Conservation (phyloP, 2,329 filamentous ascomycete genomes). For the Fusarium cyanostomum region DNA sequence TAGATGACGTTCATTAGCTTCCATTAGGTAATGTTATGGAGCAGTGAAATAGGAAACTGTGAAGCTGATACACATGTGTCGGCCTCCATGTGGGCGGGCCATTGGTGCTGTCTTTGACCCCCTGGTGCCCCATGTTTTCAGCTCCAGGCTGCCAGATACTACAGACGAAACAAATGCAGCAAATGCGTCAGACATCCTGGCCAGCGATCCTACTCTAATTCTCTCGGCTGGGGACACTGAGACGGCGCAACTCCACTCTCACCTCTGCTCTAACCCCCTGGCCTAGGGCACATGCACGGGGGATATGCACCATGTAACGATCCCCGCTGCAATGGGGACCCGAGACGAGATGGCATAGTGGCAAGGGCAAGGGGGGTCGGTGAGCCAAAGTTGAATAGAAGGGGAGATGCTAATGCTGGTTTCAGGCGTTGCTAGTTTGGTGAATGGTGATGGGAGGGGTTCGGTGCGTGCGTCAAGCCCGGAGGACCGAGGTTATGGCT, state of each 20-base stretch:
- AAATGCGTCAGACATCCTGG: constrained; percentile 1
- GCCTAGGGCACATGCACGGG: not conserved
- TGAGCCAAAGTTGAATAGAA: constrained; percentile 12
- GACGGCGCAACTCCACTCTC: too few relatives aligned
- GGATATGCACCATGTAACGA: constrained; percentile 20
- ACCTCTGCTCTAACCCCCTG: too few relatives aligned
- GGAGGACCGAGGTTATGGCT: constrained; percentile 4
- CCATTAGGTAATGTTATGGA: too few relatives aligned
- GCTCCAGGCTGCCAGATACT: not conserved
- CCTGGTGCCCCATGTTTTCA: constrained; percentile 6
- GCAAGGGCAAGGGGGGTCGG: constrained; percentile 1
- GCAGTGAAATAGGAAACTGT: too few relatives aligned
- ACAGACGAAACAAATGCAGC: not conserved
- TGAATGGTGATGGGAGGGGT: not conserved
- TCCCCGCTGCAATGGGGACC: too few relatives aligned
- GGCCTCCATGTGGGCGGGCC: too few relatives aligned
- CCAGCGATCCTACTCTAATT: constrained; percentile 14
- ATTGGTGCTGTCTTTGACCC: too few relatives aligned
- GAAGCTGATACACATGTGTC: too few relatives aligned
- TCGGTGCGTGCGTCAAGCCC: not conserved
- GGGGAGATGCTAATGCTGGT: constrained; percentile 13
- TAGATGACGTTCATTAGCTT: too few relatives aligned
- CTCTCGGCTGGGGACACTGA: constrained; percentile 21
- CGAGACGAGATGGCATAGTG: too few relatives aligned
- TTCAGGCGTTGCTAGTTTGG: constrained; percentile 17